Evolutionary conservation across 148 eudicot species (phyloP).

Genomic region (Rhododendron kiyosumense): DNA sequence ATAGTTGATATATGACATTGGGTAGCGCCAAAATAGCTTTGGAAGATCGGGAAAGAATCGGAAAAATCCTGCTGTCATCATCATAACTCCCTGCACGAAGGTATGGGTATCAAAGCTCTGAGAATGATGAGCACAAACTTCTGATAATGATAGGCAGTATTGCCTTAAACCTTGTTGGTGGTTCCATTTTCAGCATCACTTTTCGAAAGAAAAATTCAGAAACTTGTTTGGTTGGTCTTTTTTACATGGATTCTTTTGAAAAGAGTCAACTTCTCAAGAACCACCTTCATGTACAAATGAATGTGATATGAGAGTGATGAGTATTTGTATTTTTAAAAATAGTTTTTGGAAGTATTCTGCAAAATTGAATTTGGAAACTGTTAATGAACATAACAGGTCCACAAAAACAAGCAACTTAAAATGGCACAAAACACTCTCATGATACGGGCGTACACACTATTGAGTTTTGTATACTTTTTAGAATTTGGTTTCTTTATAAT

Average conservation of each 20-base stretch:
- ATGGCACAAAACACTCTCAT: not conserved
- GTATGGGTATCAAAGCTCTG: not conserved
- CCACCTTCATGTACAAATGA: not conserved
- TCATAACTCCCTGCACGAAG: conserved; percentile 67
- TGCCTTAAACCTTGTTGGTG: not conserved
- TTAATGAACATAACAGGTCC: not conserved
- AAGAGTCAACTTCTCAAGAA: not conserved
- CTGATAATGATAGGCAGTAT: not conserved
- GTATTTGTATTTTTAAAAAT: not conserved
- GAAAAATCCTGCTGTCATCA: conserved; percentile 93
- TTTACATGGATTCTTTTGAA: not conserved
- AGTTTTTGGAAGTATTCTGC: not conserved
- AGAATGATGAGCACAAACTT: not conserved
- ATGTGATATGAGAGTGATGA: not conserved
- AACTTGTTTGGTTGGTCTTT: not conserved
- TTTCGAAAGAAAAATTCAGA: not conserved
- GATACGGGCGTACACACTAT: not conserved
- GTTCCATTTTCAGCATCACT: not conserved
- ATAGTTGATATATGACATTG: conserved; percentile 65
- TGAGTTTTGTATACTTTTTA: not conserved
- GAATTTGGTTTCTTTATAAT: not conserved
- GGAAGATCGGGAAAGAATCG: conserved; percentile 77
- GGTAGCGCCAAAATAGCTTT: conserved; percentile 83
- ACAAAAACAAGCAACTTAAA: not conserved
- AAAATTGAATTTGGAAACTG: not conserved